These are phyloP conservation scores for Abrus precatorius DNA, from an alignment of 306 rosid genomes.

Conservation along the genomic window DNA sequence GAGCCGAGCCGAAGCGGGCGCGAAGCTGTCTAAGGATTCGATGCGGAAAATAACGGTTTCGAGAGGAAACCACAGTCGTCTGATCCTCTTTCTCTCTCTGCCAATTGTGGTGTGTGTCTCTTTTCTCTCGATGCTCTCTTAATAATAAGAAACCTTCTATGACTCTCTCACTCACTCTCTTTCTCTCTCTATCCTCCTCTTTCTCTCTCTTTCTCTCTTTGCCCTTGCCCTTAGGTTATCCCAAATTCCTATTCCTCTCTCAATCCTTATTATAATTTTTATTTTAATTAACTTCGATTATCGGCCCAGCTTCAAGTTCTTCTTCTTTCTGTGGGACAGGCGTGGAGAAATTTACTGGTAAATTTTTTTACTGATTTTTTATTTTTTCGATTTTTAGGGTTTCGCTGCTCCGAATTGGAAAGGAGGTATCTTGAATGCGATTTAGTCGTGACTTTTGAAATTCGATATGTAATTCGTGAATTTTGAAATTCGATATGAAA, in stretches of 20 bases:
- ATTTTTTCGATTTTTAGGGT: slow-evolving; percentile 47
- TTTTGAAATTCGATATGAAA: slow-evolving; percentile 7
- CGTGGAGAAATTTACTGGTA: slow-evolving; percentile 29
- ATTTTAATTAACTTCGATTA: slow-evolving; percentile 8
- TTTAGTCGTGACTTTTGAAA: not conserved
- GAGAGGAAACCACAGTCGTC: slow-evolving; percentile 56
- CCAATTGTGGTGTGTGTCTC: slow-evolving; percentile 45
- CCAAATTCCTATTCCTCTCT: slow-evolving; percentile 36
- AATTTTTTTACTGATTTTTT: not conserved
- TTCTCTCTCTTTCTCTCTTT: slow-evolving; percentile 7
- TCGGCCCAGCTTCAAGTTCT: slow-evolving; percentile 37
- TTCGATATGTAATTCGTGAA: not conserved
- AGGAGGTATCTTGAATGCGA: slow-evolving; percentile 38
- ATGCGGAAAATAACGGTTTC: slow-evolving; percentile 64
- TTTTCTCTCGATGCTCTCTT: slow-evolving; percentile 41
- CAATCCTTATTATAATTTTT: not conserved
- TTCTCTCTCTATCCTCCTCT: not conserved
- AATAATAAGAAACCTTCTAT: slow-evolving; percentile 41
- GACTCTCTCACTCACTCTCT: slow-evolving; percentile 1
- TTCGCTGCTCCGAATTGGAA: slow-evolving; percentile 41
- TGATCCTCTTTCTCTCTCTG: slow-evolving; percentile 49
- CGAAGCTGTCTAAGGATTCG: slow-evolving; percentile 58
- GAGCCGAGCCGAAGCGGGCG: slow-evolving; percentile 52
- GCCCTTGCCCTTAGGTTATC: slow-evolving; percentile 46
- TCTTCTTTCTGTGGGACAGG: slow-evolving; percentile 29